phyloP scores from a whole-genome alignment of 2,329 filamentous ascomycete species.

The Ophiostoma quercus region DNA sequence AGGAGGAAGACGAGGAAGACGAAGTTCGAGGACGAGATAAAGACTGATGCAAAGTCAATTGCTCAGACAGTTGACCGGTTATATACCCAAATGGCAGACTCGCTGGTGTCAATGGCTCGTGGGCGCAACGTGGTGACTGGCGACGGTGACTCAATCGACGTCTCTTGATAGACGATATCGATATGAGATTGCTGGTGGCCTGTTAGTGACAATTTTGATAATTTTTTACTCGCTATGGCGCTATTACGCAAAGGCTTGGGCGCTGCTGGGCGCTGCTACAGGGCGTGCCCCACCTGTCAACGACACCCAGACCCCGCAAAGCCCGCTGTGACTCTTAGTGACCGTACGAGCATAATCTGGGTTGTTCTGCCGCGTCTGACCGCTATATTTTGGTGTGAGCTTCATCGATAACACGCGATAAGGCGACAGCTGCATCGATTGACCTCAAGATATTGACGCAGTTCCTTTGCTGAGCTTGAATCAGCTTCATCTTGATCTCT shows the following conservation, averaged over 20 bases:
- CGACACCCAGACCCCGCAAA: not conserved
- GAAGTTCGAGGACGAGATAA: not conserved
- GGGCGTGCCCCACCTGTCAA: conserved; percentile 10
- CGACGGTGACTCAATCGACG: conserved; percentile 9
- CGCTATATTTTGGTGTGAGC: conserved; percentile 28
- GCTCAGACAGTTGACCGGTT: not conserved
- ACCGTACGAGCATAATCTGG: not conserved
- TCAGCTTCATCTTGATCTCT: no score
- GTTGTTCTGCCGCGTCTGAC: conserved; percentile 31
- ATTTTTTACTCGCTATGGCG: not conserved
- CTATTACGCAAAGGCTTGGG: not conserved
- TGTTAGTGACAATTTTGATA: not conserved
- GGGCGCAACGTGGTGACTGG: conserved; percentile 10
- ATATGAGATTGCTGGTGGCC: not conserved
- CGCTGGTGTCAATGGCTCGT: conserved; percentile 4
- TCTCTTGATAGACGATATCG: not conserved
- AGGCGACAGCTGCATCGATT: not conserved
- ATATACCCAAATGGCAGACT: not conserved
- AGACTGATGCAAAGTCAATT: conserved; percentile 8
- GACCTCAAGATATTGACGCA: not conserved
- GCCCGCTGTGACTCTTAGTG: not conserved
- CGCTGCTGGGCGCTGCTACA: not conserved
- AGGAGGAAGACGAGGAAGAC: not conserved
- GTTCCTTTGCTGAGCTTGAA: no score
- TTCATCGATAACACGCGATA: not conserved